Evolutionary conservation across 176 grass and related monocot genomes (phyloP).

Genomic region (Melocanna baccifera): DNA sequence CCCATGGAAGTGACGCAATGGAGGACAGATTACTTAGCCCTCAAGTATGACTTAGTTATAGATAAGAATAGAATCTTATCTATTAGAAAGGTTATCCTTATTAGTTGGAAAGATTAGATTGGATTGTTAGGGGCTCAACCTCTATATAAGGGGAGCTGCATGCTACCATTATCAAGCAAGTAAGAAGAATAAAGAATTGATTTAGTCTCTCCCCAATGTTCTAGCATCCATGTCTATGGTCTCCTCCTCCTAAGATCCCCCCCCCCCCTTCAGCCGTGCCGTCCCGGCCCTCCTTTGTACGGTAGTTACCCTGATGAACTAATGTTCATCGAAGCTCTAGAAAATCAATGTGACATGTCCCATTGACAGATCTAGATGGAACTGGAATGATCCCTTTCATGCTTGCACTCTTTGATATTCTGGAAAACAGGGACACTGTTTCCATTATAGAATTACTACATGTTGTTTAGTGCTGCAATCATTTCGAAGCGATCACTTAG

Average conservation of each 20-base stretch:
- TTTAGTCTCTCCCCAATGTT: neutral
- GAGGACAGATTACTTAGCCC: too few relatives aligned
- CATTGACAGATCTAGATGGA: neutral
- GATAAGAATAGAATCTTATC: neutral
- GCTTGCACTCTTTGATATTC: neutral
- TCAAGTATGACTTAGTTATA: neutral
- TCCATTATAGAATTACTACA: neutral
- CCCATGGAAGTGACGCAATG: too few relatives aligned
- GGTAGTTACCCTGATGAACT: neutral
- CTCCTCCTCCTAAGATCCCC: neutral
- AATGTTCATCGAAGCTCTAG: neutral
- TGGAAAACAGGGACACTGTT: neutral
- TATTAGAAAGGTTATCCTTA: neutral
- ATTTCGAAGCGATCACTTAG: neutral
- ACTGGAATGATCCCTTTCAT: neutral
- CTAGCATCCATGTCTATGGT: neutral
- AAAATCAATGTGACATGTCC: neutral
- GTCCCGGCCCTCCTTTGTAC: neutral
- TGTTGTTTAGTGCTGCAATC: neutral
- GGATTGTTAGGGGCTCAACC: neutral
- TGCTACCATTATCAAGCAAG: neutral
- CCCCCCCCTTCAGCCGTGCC: neutral
- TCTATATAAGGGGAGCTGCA: neutral
- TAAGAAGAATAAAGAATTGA: neutral
- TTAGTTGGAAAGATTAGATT: neutral